Evolutionary conservation across 108 stramenopile species (phyloP), one percentile per base, ranked within the genome.

Genomic region (Thalassiosira profunda): DNA sequence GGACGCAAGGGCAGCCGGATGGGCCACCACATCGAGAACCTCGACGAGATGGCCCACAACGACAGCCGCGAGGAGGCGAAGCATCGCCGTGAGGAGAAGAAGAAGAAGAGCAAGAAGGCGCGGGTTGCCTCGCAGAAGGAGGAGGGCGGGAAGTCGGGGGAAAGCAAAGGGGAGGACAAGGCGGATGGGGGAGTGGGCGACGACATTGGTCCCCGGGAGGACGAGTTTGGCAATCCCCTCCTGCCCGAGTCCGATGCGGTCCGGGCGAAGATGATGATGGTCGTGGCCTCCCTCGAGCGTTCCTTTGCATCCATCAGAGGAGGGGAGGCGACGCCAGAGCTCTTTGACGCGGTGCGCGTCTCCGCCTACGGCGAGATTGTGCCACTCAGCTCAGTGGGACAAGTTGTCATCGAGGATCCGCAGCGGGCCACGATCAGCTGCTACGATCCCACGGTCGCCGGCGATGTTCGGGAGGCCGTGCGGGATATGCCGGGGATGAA

Each of bases 361-460:
- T 58, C 87, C 7, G 94, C 89, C 7, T 95, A 95, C 53, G 94
- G 91, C 37, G 74, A 83, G 33, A 52, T 43, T 11, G 84, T 83
- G 14, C 83, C 89, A 18, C 58, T 95, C 23, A 85, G 86, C 17
- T 74, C 82, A 10, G 84, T 95, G 14, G 94, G 84, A 0, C 94
- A 95, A 73, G 94, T 95, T 29, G 89, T 92, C n/a, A 89, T 95
- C 61, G 77, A 76, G 10, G 83, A 83, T 47, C 84, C 91, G 3
- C 91, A 87, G 6, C 46, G 91, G 60, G 94, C 89, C 17, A 81
- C 80, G 21, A 84, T 92, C 21, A 91, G 84, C 31, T 92, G 91
- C 57, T 95, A 87, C 70, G 94, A 95, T 72, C 94, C 91, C 8
- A 58, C 74, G 4, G 47, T 91, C 12, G 87, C 85, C 35, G 88